Conservation (phyloP, 352 stramenopile genomes). For the Globisporangium alternatum region DNA sequence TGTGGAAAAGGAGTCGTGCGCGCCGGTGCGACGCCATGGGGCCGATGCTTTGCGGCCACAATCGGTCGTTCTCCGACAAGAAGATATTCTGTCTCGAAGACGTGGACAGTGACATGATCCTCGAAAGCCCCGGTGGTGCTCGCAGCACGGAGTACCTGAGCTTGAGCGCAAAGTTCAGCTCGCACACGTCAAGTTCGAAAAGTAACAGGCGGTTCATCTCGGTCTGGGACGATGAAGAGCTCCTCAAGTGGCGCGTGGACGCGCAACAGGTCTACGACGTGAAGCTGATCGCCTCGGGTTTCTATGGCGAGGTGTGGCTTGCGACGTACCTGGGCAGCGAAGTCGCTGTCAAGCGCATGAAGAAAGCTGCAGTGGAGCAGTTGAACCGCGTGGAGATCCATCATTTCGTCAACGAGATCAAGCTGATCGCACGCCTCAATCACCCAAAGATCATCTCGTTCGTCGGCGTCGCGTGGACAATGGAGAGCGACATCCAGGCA, state of each 20-base stretch:
- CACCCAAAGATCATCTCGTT: slow-evolving; percentile 56
- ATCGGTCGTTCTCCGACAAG: slow-evolving; percentile 14
- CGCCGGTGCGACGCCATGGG: neutral
- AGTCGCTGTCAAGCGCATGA: slow-evolving; percentile 53
- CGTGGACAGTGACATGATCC: slow-evolving; percentile 15
- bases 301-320: slow-evolving; percentile 53
- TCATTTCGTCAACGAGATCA: slow-evolving; percentile 49
- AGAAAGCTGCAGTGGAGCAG: slow-evolving; percentile 19
- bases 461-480: slow-evolving; percentile 43
- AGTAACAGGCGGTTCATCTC: slow-evolving; percentile 14
- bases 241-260: slow-evolving; percentile 54
- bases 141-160: slow-evolving; percentile 1
- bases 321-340: slow-evolving; percentile 40
- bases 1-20: slow-evolving; percentile 3
- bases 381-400: slow-evolving; percentile 24
- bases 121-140: slow-evolving; percentile 8
- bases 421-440: slow-evolving; percentile 37
- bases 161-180: slow-evolving; percentile 11
- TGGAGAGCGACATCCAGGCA: slow-evolving; percentile 33
- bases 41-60: neutral
- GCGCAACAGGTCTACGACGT: slow-evolving; percentile 28
- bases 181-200: slow-evolving; percentile 3
- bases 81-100: slow-evolving; percentile 20
- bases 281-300: slow-evolving; percentile 31
- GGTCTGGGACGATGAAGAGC: slow-evolving; percentile 66